phyloP scores from a whole-genome alignment of 2,329 filamentous ascomycete genomes.

The Septoria linicola region DNA sequence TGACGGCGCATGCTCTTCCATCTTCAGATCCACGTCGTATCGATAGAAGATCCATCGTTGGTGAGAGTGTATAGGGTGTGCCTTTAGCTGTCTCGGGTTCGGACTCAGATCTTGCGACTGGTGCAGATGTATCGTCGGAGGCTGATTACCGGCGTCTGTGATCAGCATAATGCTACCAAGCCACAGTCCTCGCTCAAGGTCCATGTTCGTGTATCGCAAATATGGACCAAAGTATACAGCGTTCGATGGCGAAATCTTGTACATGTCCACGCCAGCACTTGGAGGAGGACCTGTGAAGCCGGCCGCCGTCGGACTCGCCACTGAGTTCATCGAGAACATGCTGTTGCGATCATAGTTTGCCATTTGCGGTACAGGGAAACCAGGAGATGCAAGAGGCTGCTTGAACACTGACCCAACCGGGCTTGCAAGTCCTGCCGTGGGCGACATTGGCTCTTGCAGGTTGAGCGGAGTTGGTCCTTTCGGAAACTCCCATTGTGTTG shows the following conservation, averaged over 20 bases:
- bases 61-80: conserved; percentile 80
- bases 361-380: conserved; percentile 72
- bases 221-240: conserved; percentile 98
- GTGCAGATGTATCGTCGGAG: conserved; percentile 94
- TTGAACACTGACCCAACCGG: conserved; percentile 54
- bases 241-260: conserved; percentile 89
- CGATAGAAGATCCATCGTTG: conserved; percentile 95
- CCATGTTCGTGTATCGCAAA: conserved; percentile 94
- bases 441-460: conserved; percentile 81
- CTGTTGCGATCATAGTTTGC: conserved; percentile 77
- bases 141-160: conserved; percentile 77
- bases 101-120: conserved; percentile 86
- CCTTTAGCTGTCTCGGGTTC: conserved; percentile 79
- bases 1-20: conserved; percentile 74
- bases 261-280: conserved; percentile 85
- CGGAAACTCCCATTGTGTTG: conserved; percentile 98
- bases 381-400: conserved; percentile 73
- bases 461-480: conserved; percentile 90
- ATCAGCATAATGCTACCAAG: conserved; percentile 90
- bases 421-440: conserved; percentile 58
- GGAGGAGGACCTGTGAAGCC: conserved; percentile 90
- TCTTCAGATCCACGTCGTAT: conserved; percentile 85
- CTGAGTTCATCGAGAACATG: conserved; percentile 75
- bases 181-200: conserved; percentile 87
- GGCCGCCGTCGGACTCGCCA: conserved; percentile 71